Conservation (phyloP, 2,329 filamentous ascomycete genomes). For the Xylaria sp. region DNA sequence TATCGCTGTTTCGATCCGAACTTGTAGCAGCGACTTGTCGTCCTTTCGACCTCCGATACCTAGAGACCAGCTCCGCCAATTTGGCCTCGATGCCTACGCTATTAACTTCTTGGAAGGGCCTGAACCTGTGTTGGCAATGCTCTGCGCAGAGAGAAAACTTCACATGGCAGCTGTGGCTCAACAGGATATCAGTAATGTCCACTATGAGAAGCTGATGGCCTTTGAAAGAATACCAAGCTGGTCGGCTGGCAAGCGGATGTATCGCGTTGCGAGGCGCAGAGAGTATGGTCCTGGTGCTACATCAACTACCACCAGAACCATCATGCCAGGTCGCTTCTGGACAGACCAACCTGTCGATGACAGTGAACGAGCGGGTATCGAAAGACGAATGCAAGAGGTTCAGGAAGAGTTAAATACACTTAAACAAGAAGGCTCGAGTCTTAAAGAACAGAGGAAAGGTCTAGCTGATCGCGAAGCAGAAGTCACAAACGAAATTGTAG, state of each 20-base stretch:
- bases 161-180: slow-evolving; percentile 74
- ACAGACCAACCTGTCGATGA: slow-evolving; percentile 79
- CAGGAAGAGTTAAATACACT: slow-evolving; percentile 51
- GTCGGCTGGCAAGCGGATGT: slow-evolving; percentile 73
- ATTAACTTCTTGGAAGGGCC: slow-evolving; percentile 84
- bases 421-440: slow-evolving; percentile 48
- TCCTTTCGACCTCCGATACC: slow-evolving; percentile 66
- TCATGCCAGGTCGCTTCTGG: slow-evolving; percentile 75
- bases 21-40: slow-evolving; percentile 64
- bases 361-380: slow-evolving; percentile 70
- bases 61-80: slow-evolving; percentile 60
- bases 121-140: slow-evolving; percentile 83
- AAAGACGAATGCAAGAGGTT: slow-evolving; percentile 61
- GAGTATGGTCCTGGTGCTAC: slow-evolving; percentile 83
- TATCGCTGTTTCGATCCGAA: slow-evolving; percentile 78
- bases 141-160: slow-evolving; percentile 78
- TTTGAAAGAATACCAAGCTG: slow-evolving; percentile 71
- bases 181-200: slow-evolving; percentile 70
- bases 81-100: slow-evolving; percentile 83
- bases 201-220: slow-evolving; percentile 72
- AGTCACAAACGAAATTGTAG: slow-evolving; percentile 59
- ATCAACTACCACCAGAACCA: slow-evolving; percentile 72
- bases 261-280: slow-evolving; percentile 73
- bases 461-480: slow-evolving; percentile 55
- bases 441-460: slow-evolving; percentile 52